These are phyloP conservation scores for Xylaria sp. DNA, from an alignment of 2,329 filamentous ascomycete species.

Conservation along the genomic window DNA sequence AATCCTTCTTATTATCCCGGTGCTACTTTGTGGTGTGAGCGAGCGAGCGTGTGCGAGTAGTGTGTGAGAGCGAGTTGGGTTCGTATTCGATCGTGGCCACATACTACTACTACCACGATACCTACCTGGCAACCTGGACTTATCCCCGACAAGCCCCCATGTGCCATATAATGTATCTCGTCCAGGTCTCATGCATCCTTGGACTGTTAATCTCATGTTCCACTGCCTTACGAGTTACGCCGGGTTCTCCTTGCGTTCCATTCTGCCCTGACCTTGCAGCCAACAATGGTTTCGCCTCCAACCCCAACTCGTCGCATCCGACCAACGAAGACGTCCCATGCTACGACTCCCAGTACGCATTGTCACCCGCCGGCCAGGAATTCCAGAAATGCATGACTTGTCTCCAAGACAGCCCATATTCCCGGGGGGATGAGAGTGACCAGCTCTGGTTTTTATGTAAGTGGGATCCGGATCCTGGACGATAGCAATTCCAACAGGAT, in stretches of 20 bases:
- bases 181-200: conserved; percentile 23
- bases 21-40: neutral
- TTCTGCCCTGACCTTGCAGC: conserved; percentile 41
- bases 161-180: conserved; percentile 24
- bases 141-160: conserved; percentile 16
- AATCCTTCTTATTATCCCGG: conserved; percentile 7
- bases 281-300: conserved; percentile 33
- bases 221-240: conserved; percentile 43
- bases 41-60: neutral
- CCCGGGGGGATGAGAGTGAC: conserved; percentile 45
- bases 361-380: conserved; percentile 37
- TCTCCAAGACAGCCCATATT: conserved; percentile 47
- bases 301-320: conserved; percentile 44
- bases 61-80: neutral
- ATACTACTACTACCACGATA: too few relatives aligned
- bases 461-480: conserved; percentile 22
- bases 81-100: neutral
- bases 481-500: neutral
- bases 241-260: conserved; percentile 50
- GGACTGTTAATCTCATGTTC: conserved; percentile 20
- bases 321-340: conserved; percentile 44
- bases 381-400: conserved; percentile 48
- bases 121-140: neutral
- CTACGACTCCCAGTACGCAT: conserved; percentile 40
- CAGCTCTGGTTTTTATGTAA: conserved; percentile 53